These are phyloP conservation scores for Aureoboletus auriporus DNA, from an alignment of 768 basidiomycete species.

Conservation along the genomic window DNA sequence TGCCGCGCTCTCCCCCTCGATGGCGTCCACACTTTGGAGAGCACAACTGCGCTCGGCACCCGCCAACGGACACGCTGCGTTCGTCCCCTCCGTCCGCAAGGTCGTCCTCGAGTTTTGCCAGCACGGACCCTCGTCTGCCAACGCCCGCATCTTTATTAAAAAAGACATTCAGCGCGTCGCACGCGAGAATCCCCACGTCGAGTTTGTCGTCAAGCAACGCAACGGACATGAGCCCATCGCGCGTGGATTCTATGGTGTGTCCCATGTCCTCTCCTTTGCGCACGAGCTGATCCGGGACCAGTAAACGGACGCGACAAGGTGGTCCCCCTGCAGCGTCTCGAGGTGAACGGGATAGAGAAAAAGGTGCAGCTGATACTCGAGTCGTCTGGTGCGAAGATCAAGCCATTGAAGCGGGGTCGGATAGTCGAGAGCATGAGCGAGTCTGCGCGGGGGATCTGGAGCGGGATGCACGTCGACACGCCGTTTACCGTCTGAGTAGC, in stretches of 20 bases:
- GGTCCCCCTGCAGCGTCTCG: slow-evolving; percentile 70
- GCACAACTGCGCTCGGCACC: slow-evolving; percentile 53
- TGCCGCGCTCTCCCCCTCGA: slow-evolving; percentile 10
- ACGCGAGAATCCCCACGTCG: slow-evolving; percentile 72
- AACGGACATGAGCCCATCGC: slow-evolving; percentile 74
- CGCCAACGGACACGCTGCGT: slow-evolving; percentile 71
- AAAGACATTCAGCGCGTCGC: slow-evolving; percentile 64
- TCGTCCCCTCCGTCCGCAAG: slow-evolving; percentile 77
- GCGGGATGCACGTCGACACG: slow-evolving; percentile 77
- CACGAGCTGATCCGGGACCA: slow-evolving; percentile 31
- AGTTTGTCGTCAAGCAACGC: slow-evolving; percentile 77
- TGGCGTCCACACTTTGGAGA: slow-evolving; percentile 41
- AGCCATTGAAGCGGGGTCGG: slow-evolving; percentile 60
- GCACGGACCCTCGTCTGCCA: slow-evolving; percentile 70
- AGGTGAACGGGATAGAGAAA: slow-evolving; percentile 67
- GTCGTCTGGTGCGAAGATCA: slow-evolving; percentile 84
- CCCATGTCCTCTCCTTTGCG: slow-evolving; percentile 2
- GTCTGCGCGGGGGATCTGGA: slow-evolving; percentile 86
- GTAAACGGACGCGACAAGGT: slow-evolving; percentile 89
- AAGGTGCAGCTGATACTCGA: slow-evolving; percentile 84
- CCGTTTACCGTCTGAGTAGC: slow-evolving; percentile 48
- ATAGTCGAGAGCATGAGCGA: slow-evolving; percentile 77
- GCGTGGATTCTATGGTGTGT: slow-evolving; percentile 75
- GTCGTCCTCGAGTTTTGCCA: slow-evolving; percentile 89
- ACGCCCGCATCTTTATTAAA: slow-evolving; percentile 65